These are phyloP conservation scores for Lasiosphaeriaceae sp. DNA, from an alignment of 495 filamentous ascomycete genomes.

Conservation along the genomic window DNA sequence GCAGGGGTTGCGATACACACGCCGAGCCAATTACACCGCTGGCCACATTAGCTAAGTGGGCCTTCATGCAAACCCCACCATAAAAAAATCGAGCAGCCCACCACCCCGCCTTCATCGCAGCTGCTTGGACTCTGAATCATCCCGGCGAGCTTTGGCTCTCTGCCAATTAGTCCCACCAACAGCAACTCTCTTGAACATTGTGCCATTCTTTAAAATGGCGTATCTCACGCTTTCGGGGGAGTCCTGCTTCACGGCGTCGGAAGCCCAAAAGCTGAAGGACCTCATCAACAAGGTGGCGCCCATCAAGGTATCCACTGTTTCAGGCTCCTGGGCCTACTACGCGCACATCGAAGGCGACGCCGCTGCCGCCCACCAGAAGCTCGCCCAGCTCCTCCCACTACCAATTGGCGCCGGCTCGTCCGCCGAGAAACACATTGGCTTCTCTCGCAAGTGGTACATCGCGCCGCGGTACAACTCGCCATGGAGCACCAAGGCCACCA, in stretches of 20 bases:
- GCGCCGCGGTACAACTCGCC: conserved; percentile 87
- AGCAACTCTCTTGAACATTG: neutral
- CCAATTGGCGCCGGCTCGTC: conserved; percentile 8
- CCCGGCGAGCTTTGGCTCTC: conserved; percentile 21
- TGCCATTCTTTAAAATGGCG: conserved; percentile 20
- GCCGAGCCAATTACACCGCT: neutral
- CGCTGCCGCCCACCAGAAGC: conserved; percentile 29
- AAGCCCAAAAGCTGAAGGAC: conserved; percentile 46
- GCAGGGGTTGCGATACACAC: neutral
- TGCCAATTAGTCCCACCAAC: conserved; percentile 6
- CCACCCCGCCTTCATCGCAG: conserved; percentile 18
- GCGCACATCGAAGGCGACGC: conserved; percentile 36
- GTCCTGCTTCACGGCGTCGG: conserved; percentile 47
- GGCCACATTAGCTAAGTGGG: neutral
- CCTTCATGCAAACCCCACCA: conserved; percentile 6
- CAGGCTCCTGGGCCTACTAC: conserved; percentile 52
- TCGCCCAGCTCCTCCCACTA: conserved; percentile 41
- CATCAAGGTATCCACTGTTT: conserved; percentile 38
- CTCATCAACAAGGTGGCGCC: conserved; percentile 42
- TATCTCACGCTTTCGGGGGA: conserved; percentile 40
- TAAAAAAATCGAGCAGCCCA: conserved; percentile 1
- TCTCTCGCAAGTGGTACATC: conserved; percentile 54
- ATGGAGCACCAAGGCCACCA: conserved; percentile 95
- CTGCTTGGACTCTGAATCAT: conserved; percentile 8
- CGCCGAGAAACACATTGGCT: conserved; percentile 27